A percentile compares a stretch with the other conserved stretches of the same genome.
Evolutionary conservation across 257 asterid genomes (phyloP).

Genomic region (Scutellaria galericulata): DNA sequence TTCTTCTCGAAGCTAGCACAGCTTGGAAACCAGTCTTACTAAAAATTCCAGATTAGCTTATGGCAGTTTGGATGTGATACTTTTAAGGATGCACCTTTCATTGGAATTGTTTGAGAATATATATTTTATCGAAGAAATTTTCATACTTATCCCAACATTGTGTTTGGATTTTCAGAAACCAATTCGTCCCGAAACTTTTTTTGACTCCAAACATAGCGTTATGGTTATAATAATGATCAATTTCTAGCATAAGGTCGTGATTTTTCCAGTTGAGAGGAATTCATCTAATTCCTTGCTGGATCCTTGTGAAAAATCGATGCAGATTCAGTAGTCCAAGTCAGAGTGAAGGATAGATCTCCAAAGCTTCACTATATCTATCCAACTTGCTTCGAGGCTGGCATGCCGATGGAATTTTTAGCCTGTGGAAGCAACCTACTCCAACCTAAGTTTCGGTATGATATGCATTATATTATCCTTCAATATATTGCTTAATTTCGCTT

Average conservation of each 20-base stretch:
- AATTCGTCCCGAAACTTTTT: background rate
- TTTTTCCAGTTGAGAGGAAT: background rate
- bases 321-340: slow-evolving; percentile 63
- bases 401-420: slow-evolving; percentile 81
- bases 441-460: slow-evolving; percentile 71
- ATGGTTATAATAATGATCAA: background rate
- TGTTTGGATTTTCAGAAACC: background rate
- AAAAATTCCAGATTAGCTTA: background rate
- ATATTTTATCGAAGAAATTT: no score
- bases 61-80: background rate
- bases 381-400: slow-evolving; percentile 85
- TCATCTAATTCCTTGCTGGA: slow-evolving; percentile 25
- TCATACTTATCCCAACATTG: background rate
- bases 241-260: background rate
- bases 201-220: background rate
- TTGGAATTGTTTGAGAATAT: no score
- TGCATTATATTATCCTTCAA: slow-evolving; percentile 1
- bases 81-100: no score
- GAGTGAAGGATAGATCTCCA: slow-evolving; percentile 64
- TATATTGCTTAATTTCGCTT: background rate
- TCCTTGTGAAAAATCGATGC: slow-evolving; percentile 56
- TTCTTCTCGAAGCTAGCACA: background rate
- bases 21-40: background rate
- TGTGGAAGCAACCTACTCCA: slow-evolving; percentile 89
- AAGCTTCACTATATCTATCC: slow-evolving; percentile 85